phyloP scores from a whole-genome alignment of 805 yeast genomes.

The Wickerhamiella vanderwaltii region DNA sequence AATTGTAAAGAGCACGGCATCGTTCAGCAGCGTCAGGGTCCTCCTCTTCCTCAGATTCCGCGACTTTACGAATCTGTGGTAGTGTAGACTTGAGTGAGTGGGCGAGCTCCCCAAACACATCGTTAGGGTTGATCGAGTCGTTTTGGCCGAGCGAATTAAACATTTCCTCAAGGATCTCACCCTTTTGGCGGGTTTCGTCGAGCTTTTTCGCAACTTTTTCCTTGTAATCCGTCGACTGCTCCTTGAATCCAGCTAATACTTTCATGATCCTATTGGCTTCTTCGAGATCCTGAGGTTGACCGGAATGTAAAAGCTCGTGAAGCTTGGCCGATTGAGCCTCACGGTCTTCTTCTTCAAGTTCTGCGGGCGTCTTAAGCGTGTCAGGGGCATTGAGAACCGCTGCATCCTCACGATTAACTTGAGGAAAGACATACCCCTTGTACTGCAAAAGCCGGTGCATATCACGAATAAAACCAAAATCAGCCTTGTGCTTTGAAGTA shows the following conservation, averaged over 20 bases:
- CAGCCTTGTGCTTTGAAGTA: slow-evolving; percentile 81
- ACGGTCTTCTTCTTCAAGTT: slow-evolving; percentile 83
- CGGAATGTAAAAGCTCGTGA: slow-evolving; percentile 90
- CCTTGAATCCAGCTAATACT: slow-evolving; percentile 95
- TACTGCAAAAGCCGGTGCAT: slow-evolving; percentile 85
- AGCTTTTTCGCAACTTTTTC: slow-evolving; percentile 75
- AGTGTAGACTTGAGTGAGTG: slow-evolving; percentile 69
- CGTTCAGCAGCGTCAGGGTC: slow-evolving; percentile 52
- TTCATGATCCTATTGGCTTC: slow-evolving; percentile 97
- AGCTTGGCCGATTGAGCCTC: slow-evolving; percentile 88
- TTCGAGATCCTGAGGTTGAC: slow-evolving; percentile 85
- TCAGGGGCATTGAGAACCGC: slow-evolving; percentile 89
- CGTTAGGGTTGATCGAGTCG: slow-evolving; percentile 38
- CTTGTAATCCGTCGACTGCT: slow-evolving; percentile 57
- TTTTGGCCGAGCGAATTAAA: slow-evolving; percentile 31
- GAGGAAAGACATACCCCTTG: slow-evolving; percentile 92
- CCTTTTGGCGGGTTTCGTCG: slow-evolving; percentile 71
- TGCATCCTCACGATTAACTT: slow-evolving; percentile 76
- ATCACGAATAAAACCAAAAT: slow-evolving; percentile 81
- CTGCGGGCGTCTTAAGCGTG: slow-evolving; percentile 74
- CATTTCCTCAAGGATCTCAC: slow-evolving; percentile 83
- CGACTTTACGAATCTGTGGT: slow-evolving; percentile 75
- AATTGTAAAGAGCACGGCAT: slow-evolving; percentile 59
- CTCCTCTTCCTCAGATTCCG: slow-evolving; percentile 42
- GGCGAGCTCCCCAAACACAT: slow-evolving; percentile 68